A percentile compares a stretch with the other conserved stretches of the same genome.
Conservation (phyloP, 2,329 filamentous ascomycete species). For the Magnaporthiopsis incrustans region DNA sequence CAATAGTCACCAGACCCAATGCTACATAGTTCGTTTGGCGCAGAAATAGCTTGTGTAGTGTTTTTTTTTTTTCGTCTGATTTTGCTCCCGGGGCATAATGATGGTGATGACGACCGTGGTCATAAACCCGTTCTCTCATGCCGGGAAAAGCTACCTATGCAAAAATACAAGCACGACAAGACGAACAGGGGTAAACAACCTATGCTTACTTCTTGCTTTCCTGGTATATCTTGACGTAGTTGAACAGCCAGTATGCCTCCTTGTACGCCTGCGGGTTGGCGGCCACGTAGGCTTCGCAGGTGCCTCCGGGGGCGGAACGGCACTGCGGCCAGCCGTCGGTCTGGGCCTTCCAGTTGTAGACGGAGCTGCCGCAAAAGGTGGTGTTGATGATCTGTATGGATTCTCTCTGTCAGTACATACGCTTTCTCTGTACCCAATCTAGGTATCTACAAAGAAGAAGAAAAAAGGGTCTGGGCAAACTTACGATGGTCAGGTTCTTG, state of each 20-base stretch:
- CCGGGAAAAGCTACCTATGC: not conserved
- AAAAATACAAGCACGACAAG: too few relatives aligned
- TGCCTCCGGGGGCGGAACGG: slow-evolving; percentile 12
- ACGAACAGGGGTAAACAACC: too few relatives aligned
- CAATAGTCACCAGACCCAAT: too few relatives aligned
- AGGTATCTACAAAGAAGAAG: not conserved
- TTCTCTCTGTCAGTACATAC: not conserved
- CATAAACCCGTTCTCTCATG: not conserved
- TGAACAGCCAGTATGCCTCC: slow-evolving; percentile 52
- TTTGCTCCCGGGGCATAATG: too few relatives aligned
- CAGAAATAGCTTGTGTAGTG: not conserved
- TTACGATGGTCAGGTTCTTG: slow-evolving; percentile 23
- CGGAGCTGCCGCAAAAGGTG: slow-evolving; percentile 22
- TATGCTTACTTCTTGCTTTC: not conserved
- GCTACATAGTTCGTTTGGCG: not conserved
- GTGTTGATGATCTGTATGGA: slow-evolving; percentile 17
- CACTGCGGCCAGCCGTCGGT: slow-evolving; percentile 14
- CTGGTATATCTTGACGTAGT: slow-evolving; percentile 36
- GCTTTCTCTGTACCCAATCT: not conserved
- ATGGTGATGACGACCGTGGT: too few relatives aligned
- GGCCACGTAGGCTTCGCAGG: slow-evolving; percentile 47
- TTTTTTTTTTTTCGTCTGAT: not conserved
- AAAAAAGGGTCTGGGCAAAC: too few relatives aligned
- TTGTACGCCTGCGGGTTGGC: slow-evolving; percentile 48
- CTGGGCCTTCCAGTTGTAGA: slow-evolving; percentile 46